Percentiles rank a stretch among this genome's conserved stretches.
phyloP scores from a whole-genome alignment of 2,329 filamentous ascomycete species.

The Aphanocladium album region DNA sequence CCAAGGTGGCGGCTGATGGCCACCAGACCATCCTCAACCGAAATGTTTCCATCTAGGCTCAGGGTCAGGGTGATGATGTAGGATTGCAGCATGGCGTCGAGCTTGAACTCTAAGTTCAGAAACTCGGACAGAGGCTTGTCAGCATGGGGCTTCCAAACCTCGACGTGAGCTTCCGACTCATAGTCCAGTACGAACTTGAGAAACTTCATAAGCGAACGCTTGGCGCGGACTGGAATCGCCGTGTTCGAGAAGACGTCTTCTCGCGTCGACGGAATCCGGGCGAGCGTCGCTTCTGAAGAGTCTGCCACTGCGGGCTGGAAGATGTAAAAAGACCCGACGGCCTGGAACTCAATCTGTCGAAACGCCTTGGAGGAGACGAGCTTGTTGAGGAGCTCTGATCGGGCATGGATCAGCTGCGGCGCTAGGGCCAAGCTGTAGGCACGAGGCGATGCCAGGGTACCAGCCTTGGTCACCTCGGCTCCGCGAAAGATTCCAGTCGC shows the following conservation, averaged over 20 bases:
- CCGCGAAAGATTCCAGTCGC: slow-evolving; percentile 23
- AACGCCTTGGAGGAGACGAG: slow-evolving; percentile 88
- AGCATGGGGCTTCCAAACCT: slow-evolving; percentile 55
- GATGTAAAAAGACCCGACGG: slow-evolving; percentile 90
- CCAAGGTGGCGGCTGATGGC: slow-evolving; percentile 73
- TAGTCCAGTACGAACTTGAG: slow-evolving; percentile 79
- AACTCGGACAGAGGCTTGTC: slow-evolving; percentile 53
- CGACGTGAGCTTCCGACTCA: slow-evolving; percentile 50
- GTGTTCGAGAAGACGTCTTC: slow-evolving; percentile 86
- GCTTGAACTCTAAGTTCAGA: slow-evolving; percentile 56
- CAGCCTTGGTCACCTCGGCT: slow-evolving; percentile 32
- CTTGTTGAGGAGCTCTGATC: slow-evolving; percentile 69
- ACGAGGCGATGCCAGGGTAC: slow-evolving; percentile 57
- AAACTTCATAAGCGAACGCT: slow-evolving; percentile 88
- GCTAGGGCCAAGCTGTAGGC: slow-evolving; percentile 79
- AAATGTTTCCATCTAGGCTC: slow-evolving; percentile 58
- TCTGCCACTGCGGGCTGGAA: slow-evolving; percentile 40
- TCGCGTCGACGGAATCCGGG: slow-evolving; percentile 77
- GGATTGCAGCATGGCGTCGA: slow-evolving; percentile 63
- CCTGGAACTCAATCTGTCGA: slow-evolving; percentile 85
- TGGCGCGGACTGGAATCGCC: slow-evolving; percentile 70
- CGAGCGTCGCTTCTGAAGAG: slow-evolving; percentile 36
- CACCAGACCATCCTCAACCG: slow-evolving; percentile 61
- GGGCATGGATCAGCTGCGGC: slow-evolving; percentile 80
- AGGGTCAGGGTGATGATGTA: slow-evolving; percentile 65